A percentile compares a stretch with the other conserved stretches of the same genome.
Evolutionary conservation across 1,139 yeast genomes (phyloP).

Genomic region (Scheffersomyces parashehatae): DNA sequence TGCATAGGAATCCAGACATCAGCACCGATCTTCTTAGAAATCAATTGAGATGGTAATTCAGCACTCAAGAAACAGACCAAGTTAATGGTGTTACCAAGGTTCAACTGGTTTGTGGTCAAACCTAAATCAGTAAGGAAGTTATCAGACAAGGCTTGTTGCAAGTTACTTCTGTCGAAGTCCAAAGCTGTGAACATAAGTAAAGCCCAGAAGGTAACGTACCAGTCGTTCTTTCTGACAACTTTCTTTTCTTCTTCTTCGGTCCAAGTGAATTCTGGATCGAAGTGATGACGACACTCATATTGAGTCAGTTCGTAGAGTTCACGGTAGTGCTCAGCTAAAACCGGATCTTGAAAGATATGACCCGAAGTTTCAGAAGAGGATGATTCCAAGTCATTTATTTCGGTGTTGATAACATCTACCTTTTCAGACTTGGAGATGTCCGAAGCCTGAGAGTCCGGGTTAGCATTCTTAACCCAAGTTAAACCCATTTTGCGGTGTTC

Average conservation of each 20-base stretch:
- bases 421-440: background rate
- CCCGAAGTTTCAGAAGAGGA: conserved; percentile 3
- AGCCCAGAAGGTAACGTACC: conserved; percentile 32
- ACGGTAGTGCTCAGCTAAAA: conserved; percentile 28
- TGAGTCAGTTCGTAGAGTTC: conserved; percentile 27
- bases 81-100: conserved; percentile 31
- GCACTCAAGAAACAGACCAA: conserved; percentile 33
- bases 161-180: conserved; percentile 32
- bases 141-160: conserved; percentile 31
- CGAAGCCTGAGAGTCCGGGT: background rate
- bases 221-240: conserved; percentile 28
- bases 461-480: too few relatives aligned
- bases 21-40: conserved; percentile 35
- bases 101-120: conserved; percentile 30
- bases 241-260: conserved; percentile 32
- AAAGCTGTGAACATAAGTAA: conserved; percentile 32
- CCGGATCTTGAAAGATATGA: conserved; percentile 32
- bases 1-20: conserved; percentile 35
- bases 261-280: conserved; percentile 41
- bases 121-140: conserved; percentile 27
- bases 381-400: conserved; percentile 3
- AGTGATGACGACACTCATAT: conserved; percentile 34
- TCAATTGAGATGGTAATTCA: conserved; percentile 34
- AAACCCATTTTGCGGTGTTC: too few relatives aligned
- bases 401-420: background rate